Evolutionary conservation across 2,329 filamentous ascomycete species (phyloP).

Genomic region (Podosphaera xanthii): DNA sequence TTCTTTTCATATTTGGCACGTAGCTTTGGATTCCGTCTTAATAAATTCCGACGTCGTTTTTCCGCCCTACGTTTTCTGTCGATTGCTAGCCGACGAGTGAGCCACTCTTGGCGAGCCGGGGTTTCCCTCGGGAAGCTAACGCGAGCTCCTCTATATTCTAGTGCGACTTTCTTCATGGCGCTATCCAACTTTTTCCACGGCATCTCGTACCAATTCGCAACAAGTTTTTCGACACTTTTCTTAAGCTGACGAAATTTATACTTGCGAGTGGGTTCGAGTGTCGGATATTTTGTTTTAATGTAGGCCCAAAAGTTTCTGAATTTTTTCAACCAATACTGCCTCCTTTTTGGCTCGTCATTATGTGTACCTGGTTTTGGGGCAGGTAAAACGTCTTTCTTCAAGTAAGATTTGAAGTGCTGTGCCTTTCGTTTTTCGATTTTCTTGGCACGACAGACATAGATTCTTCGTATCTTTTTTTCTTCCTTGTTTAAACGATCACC

Average conservation of each 20-base stretch:
- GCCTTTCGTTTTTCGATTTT: slow-evolving; percentile 8
- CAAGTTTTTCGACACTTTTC: not conserved
- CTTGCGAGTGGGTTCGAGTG: not conserved
- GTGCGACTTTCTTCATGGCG: not conserved
- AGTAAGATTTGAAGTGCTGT: slow-evolving; percentile 3
- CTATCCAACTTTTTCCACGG: not conserved
- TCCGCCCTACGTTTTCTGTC: not conserved
- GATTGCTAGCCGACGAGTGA: not conserved
- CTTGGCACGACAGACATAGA: not conserved
- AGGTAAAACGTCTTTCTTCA: not conserved
- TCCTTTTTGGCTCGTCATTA: not conserved
- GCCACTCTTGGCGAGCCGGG: slow-evolving; percentile 1
- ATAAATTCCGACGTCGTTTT: not conserved
- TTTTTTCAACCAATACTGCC: slow-evolving; percentile 1
- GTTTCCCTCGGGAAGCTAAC: not conserved
- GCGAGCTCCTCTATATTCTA: not conserved
- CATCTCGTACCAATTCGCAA: slow-evolving; percentile 1
- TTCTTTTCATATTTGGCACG: not conserved
- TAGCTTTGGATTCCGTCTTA: not conserved
- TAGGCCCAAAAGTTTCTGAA: not conserved
- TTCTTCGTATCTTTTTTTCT: not conserved
- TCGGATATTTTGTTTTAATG: not conserved
- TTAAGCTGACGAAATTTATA: not conserved
- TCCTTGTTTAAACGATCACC: slow-evolving; percentile 40
- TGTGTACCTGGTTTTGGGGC: not conserved